Percentiles rank a stretch among this genome's conserved stretches.
phyloP scores from a whole-genome alignment of 257 asterid species.

The Penstemon newberryi region DNA sequence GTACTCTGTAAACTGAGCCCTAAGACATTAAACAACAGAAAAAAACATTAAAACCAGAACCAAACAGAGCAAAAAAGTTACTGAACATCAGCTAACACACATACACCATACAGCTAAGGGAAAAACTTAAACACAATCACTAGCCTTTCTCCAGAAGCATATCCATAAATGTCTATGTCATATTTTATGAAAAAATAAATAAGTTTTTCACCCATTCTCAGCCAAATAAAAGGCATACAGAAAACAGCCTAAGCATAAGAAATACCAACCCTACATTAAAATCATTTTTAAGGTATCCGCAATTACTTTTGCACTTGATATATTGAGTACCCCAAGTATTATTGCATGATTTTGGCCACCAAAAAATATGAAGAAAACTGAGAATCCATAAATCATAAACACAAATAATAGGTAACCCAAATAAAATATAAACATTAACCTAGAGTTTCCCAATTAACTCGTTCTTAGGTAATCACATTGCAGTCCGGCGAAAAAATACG shows the following conservation, averaged over 20 bases:
- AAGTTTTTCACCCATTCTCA: neutral
- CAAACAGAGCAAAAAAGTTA: constrained; percentile 11
- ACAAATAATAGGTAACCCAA: neutral
- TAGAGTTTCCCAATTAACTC: neutral
- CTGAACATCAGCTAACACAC: constrained; percentile 4
- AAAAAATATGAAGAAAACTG: neutral
- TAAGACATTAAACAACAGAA: constrained; percentile 28
- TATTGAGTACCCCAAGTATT: neutral
- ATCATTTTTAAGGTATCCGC: too few species aligned
- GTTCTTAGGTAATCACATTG: neutral
- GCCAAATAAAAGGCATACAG: neutral
- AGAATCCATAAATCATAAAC: neutral
- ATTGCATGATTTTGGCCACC: neutral
- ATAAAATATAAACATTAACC: neutral
- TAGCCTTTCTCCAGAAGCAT: neutral
- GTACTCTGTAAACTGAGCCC: constrained; percentile 96
- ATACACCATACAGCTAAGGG: neutral
- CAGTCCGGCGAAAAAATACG: neutral
- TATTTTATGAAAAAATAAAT: too few species aligned
- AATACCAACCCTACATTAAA: too few species aligned
- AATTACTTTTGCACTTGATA: neutral
- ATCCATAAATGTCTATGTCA: neutral
- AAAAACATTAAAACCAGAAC: neutral
- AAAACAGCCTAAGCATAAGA: neutral
- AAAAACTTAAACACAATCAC: neutral